Conservation (phyloP, 768 basidiomycete genomes). For the Sarcodon sp. region DNA sequence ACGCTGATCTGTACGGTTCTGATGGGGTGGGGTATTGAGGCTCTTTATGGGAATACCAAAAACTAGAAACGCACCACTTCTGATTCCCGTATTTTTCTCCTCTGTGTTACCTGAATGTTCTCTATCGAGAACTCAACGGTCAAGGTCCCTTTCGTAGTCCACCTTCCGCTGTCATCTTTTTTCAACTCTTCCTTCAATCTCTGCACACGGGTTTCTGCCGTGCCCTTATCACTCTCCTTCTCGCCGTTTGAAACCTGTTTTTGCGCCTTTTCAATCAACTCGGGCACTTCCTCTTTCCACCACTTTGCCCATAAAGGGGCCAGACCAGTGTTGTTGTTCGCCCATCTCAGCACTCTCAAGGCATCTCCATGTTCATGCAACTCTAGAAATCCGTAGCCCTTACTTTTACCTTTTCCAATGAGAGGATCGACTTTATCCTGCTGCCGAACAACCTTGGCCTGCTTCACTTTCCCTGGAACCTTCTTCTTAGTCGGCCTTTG, state of each 20-base stretch:
- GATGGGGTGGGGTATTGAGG: not conserved
- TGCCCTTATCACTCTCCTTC: constrained; percentile 27
- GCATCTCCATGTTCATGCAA: constrained; percentile 83
- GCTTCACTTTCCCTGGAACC: constrained; percentile 44
- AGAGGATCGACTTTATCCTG: constrained; percentile 80
- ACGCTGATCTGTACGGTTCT: not conserved
- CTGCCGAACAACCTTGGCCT: constrained; percentile 88
- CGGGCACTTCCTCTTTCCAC: constrained; percentile 73
- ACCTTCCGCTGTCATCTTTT: constrained; percentile 28
- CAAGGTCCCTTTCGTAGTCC: constrained; percentile 34
- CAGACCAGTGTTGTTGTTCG: constrained; percentile 76
- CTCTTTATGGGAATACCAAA: too few relatives aligned
- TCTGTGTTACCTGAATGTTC: constrained; percentile 59
- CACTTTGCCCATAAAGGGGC: constrained; percentile 57
- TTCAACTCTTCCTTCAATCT: constrained; percentile 45
- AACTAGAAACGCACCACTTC: constrained; percentile 1
- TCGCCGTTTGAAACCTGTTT: constrained; percentile 15
- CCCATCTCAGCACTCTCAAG: constrained; percentile 83
- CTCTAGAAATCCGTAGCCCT: constrained; percentile 95
- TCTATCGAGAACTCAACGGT: constrained; percentile 97
- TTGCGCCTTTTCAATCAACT: constrained; percentile 30
- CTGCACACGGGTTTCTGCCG: constrained; percentile 38
- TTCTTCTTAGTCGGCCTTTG: constrained; percentile 15
- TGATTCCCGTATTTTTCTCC: constrained; percentile 1
- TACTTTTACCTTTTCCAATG: constrained; percentile 78